These are phyloP conservation scores for Yamadazyma aaseri DNA, from an alignment of 1,139 yeast genomes.

Conservation along the genomic window DNA sequence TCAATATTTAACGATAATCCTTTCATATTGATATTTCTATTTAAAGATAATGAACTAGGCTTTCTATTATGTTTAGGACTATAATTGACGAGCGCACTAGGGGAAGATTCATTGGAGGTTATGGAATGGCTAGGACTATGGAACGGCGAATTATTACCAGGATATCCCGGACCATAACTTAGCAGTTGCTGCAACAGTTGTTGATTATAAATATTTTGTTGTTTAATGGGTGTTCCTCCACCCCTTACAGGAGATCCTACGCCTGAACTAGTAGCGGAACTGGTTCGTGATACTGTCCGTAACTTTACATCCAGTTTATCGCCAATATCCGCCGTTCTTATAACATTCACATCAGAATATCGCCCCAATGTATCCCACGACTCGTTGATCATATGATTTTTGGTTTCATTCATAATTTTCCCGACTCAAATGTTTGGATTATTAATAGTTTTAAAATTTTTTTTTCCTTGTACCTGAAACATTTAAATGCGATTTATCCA, in stretches of 20 bases:
- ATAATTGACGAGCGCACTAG: conserved; percentile 22
- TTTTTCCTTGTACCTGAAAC: conserved; percentile 6
- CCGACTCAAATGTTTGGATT: neutral
- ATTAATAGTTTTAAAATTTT: conserved; percentile 1
- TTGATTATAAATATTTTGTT: too few relatives aligned
- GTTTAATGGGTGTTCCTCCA: neutral
- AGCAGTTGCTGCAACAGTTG: neutral
- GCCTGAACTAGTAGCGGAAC: neutral
- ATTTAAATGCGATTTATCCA: neutral
- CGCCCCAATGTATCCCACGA: conserved; percentile 1
- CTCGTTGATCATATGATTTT: neutral
- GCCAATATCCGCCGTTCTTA: neutral
- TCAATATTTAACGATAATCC: conserved; percentile 34
- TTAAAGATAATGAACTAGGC: conserved; percentile 25
- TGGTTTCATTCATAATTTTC: neutral
- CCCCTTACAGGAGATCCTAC: neutral
- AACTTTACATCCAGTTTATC: neutral
- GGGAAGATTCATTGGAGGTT: conserved; percentile 3
- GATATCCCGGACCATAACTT: neutral
- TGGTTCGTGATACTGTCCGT: neutral
- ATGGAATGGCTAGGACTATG: conserved; percentile 3
- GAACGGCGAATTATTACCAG: neutral
- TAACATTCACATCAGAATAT: neutral
- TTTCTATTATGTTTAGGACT: conserved; percentile 40
- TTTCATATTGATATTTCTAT: conserved; percentile 31